Base-by-base conservation (phyloP, 1,139 yeast species). In the Saccharomyces uvarum region DNA sequence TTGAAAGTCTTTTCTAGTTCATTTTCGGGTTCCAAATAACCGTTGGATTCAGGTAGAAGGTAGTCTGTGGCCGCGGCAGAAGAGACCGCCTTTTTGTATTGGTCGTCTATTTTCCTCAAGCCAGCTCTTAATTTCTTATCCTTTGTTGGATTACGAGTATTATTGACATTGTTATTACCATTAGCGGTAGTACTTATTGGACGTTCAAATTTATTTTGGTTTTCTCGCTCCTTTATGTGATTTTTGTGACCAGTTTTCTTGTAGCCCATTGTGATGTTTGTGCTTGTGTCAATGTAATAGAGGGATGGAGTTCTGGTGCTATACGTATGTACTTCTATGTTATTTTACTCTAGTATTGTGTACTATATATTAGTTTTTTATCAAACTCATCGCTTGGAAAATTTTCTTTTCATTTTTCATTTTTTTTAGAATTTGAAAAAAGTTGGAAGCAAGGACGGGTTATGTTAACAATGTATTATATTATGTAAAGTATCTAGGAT, bases 51-150 rank as follows among this genome's bases (percentile, higher is more conserved):
- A 61, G 88, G 88, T 51, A 90, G 75, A 61, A 95, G 77, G 67
- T 88, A 79, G 63, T 93, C 97, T 0, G 97, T 88, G 6, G 87
- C 84, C 26, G 91, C 88, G 1, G 97, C 97, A 14, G 90, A 80
- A 60, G 78, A 75, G 21, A 88, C 81, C 0, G 97, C 96, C 59
- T 85, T 86, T 60, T 82, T 81, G 70, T 88, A 88, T 63, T 85
- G 85, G 52, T 78, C 77, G 65, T 93, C 96, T 55, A 85, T 73
- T 62, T 81, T 78, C 63, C 82, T 81, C 64, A 90, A 70, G 27
- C 83, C 83, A 14, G 86, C 81, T 68, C 81, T 80, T 53, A 88
- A 74, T 65, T 82, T 82, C 64, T 77, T 78, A 70, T 86, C 88
- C 66, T 79, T 83, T 4, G 64, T 64, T 49, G 60, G 44, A 38